Conservation (phyloP, 768 basidiomycete species). For the Macrocybe gigantea region DNA sequence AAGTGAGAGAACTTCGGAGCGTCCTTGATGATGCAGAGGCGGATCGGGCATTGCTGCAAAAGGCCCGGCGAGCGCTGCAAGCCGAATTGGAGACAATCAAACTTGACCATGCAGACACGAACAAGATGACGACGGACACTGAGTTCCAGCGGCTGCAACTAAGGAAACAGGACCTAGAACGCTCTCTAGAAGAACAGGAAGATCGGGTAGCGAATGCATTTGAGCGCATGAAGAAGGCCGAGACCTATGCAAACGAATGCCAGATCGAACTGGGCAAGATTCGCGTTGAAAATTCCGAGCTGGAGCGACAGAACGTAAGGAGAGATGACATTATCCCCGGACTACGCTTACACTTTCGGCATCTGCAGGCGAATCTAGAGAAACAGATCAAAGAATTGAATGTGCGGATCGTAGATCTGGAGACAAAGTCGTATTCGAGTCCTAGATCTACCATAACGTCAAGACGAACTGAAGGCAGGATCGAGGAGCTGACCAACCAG, state of each 20-base stretch:
- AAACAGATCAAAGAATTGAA: constrained; percentile 84
- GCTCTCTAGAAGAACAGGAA: constrained; percentile 71
- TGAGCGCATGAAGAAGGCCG: constrained; percentile 80
- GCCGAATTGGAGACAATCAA: constrained; percentile 79
- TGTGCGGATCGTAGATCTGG: constrained; percentile 75
- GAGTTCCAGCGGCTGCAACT: constrained; percentile 72
- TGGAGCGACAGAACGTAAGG: constrained; percentile 59
- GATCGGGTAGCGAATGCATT: constrained; percentile 68
- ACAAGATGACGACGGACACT: constrained; percentile 62
- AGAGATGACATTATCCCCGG: no score
- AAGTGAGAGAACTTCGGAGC: constrained; percentile 76
- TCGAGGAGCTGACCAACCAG: constrained; percentile 51
- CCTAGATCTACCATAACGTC: constrained; percentile 50
- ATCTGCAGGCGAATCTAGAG: constrained; percentile 65
- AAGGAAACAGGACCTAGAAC: constrained; percentile 78
- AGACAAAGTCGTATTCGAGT: constrained; percentile 70
- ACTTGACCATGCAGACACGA: constrained; percentile 65
- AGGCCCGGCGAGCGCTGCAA: constrained; percentile 75
- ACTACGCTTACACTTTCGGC: no score
- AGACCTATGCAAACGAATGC: constrained; percentile 66
- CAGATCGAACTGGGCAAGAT: constrained; percentile 72
- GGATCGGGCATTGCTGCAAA: constrained; percentile 72
- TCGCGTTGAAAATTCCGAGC: constrained; percentile 74
- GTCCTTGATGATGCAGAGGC: constrained; percentile 85
- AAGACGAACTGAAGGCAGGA: constrained; percentile 59